These are phyloP conservation scores for Diutina sp. DNA, from an alignment of 1,139 yeast genomes.

Conservation along the genomic window DNA sequence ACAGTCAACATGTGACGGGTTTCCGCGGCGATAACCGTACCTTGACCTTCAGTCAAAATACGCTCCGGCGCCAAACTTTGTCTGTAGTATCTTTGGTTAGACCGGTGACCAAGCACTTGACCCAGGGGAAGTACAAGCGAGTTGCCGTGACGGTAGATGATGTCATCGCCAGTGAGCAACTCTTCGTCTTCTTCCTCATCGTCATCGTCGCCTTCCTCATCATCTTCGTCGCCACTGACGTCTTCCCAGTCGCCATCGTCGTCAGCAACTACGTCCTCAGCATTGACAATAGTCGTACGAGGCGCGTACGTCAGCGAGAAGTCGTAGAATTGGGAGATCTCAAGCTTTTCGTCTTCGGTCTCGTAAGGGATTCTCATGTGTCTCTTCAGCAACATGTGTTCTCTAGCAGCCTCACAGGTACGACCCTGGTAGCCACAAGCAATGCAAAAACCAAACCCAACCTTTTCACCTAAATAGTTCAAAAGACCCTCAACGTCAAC, in stretches of 20 bases:
- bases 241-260: constrained; percentile 3
- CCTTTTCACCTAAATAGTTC: constrained; percentile 64
- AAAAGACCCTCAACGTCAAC: constrained; percentile 61
- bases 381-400: constrained; percentile 75
- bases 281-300: background rate
- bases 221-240: background rate
- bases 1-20: constrained; percentile 1
- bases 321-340: constrained; percentile 77
- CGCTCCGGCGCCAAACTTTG: constrained; percentile 16
- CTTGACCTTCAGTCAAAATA: background rate
- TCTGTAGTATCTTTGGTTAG: constrained; percentile 21
- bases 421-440: constrained; percentile 78
- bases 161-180: background rate
- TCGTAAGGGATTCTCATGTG: constrained; percentile 91
- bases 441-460: constrained; percentile 79
- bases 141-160: background rate
- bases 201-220: background rate
- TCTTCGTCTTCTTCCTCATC: background rate
- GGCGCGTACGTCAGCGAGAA: constrained; percentile 48
- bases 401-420: constrained; percentile 75
- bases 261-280: constrained; percentile 9
- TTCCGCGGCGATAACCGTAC: constrained; percentile 11
- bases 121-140: constrained; percentile 1
- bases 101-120: constrained; percentile 2
- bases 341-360: constrained; percentile 64